phyloP scores from a whole-genome alignment of 768 basidiomycete species.

The Kwoniella sp. region DNA sequence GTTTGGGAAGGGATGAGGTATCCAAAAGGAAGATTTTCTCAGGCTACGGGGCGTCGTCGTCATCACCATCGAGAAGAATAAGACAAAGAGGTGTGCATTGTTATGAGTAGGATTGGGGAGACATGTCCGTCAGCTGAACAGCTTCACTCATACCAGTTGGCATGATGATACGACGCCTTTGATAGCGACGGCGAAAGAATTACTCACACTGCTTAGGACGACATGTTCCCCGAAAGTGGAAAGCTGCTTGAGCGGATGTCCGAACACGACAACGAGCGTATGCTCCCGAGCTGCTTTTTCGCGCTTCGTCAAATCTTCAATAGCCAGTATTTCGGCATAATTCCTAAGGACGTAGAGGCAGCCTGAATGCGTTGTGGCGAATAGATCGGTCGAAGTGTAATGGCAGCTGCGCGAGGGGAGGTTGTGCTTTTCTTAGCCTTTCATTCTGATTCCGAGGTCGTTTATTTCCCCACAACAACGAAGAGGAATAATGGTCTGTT shows the following conservation, averaged over 20 bases:
- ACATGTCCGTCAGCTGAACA: no score
- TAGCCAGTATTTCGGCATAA: constrained; percentile 25
- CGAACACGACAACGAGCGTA: constrained; percentile 23
- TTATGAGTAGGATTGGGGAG: no score
- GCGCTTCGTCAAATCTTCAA: constrained; percentile 1
- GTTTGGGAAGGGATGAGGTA: constrained; percentile 16
- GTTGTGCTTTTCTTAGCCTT: no score
- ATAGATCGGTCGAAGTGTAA: constrained; percentile 31
- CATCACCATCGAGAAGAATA: no score
- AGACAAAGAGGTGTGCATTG: no score
- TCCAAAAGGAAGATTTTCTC: constrained; percentile 24
- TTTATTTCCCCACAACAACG: no score
- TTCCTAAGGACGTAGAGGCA: constrained; percentile 29
- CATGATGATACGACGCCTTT: no score
- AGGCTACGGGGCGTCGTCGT: not conserved
- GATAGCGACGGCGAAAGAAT: no score
- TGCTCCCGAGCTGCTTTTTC: constrained; percentile 9
- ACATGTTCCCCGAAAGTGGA: constrained; percentile 27
- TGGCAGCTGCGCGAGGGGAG: constrained; percentile 29
- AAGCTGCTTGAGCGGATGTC: constrained; percentile 19
- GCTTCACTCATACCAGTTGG: no score
- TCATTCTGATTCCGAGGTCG: no score
- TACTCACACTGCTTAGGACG: constrained; percentile 25
- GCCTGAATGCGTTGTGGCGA: constrained; percentile 26
- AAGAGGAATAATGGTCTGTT: no score